Evolutionary conservation across 495 filamentous ascomycete genomes (phyloP).

Genomic region (Echria macrotheca): DNA sequence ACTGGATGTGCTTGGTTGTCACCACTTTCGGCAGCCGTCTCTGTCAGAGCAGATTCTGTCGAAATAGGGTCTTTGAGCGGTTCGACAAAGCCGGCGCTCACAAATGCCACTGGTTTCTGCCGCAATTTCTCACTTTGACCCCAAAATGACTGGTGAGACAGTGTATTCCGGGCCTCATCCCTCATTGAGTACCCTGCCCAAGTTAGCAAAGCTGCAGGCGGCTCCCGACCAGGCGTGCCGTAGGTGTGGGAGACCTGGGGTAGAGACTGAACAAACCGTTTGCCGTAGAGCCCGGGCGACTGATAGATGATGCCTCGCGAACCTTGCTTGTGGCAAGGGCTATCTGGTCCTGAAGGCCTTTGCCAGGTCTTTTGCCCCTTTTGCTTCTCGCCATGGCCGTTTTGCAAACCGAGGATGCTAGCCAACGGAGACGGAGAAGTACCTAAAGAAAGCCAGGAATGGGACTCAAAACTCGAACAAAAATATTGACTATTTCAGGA

Average conservation of each 20-base stretch:
- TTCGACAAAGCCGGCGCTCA: conserved; percentile 62
- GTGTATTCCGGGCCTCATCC: conserved; percentile 75
- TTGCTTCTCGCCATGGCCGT: too few relatives aligned
- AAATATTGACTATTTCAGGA: too few relatives aligned
- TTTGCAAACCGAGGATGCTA: too few relatives aligned
- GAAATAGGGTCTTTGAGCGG: conserved; percentile 39
- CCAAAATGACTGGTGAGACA: conserved; percentile 47
- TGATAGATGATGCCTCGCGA: neutral
- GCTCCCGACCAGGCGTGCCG: neutral
- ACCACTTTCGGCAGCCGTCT: neutral
- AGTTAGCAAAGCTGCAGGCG: conserved; percentile 14
- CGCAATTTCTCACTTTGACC: conserved; percentile 38
- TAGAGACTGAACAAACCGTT: conserved; percentile 12
- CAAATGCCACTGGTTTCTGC: conserved; percentile 59
- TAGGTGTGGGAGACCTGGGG: too few relatives aligned
- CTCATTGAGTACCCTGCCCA: conserved; percentile 53
- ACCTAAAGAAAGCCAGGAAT: too few relatives aligned
- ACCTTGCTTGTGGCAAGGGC: neutral
- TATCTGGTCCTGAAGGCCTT: neutral
- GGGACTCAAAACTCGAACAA: too few relatives aligned
- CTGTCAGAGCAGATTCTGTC: too few relatives aligned
- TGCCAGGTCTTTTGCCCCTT: conserved; percentile 1
- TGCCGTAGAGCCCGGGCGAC: neutral
- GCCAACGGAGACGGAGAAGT: too few relatives aligned
- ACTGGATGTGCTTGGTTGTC: too few relatives aligned